Percentiles rank a stretch among this genome's conserved stretches.
phyloP scores from a whole-genome alignment of 306 rosid genomes.

The Ceratonia siliqua region DNA sequence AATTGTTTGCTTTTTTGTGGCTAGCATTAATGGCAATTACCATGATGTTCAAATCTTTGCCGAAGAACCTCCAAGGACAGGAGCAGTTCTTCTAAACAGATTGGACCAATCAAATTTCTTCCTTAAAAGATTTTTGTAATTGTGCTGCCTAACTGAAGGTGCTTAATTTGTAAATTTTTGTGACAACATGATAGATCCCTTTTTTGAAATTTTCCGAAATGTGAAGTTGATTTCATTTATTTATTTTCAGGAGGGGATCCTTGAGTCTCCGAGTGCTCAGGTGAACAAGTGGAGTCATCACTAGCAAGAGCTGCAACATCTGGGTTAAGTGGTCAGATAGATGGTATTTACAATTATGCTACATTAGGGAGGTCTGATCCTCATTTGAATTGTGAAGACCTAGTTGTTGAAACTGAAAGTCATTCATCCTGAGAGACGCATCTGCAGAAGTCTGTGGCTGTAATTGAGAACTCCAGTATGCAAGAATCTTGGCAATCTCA shows the following conservation, averaged over 20 bases:
- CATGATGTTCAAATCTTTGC: not conserved
- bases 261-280: conserved; percentile 9
- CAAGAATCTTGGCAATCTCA: conserved; percentile 15
- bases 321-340: not conserved
- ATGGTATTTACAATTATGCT: conserved; percentile 21
- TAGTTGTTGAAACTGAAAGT: not conserved
- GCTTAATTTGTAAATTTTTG: not conserved
- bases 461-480: not conserved
- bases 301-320: not conserved
- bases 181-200: not conserved
- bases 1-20: not conserved
- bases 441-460: not conserved
- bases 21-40: not conserved
- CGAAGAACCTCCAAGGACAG: not conserved
- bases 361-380: not conserved
- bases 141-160: not conserved
- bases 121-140: conserved; percentile 18
- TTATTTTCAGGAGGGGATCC: conserved; percentile 18
- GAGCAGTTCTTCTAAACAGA: conserved; percentile 5
- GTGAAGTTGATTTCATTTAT: not conserved
- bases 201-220: not conserved
- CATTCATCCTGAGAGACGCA: conserved; percentile 9
- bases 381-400: conserved; percentile 4
- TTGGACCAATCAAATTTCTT: conserved; percentile 18
- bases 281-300: conserved; percentile 24